Evolutionary conservation across 495 filamentous ascomycete species (phyloP), one percentile per base, ranked within the genome.

Genomic region (Aspergillus saccharolyticus): DNA sequence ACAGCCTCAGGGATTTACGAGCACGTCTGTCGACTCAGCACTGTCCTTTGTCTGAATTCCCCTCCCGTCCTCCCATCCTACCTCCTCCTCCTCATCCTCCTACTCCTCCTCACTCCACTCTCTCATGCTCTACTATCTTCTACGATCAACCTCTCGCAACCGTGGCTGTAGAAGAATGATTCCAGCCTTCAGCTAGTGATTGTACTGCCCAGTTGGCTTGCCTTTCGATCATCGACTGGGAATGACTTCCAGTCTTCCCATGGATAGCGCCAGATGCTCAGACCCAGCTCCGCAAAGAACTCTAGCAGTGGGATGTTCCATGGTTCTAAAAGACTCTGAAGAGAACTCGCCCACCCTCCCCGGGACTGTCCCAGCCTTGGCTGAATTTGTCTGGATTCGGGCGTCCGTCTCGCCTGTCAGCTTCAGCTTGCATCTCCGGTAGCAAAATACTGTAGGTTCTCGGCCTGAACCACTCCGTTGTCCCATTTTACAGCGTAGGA

Each of bases 241-340:
- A 47, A 20, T 22, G 12, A 20, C 44, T 21, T 21, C 44, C 22
- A 9, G 12, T 4, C 18, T 22, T 39, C 33, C 44, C 47, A 30
- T 50, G 16, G 22, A 28, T 50, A 39, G 9, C 15, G 24, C 47
- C n/a, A 6, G 22, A 24, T 24, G 16, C 21, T 18, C 22, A 25
- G 47, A 50, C 47, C 47, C 47, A 28, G 47, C 24, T 50, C 47
- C 28, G 47, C 24, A 15, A 44, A 22, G 45, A 57, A 44, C 49
- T 48, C 44, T 25, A 49, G 44, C 49, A 21, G 49, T 44, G 33
- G 48, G 6, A 17, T 28, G 55, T 28, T 22, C 55, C 55, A 53
- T 57, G 55, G 55, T 20, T 45, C 4, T 22, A 22, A 14, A 22
- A 28, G 24, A 15, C 47, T 28, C 30, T 50, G 47, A n/a, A 25